A percentile compares a stretch with the other conserved stretches of the same genome.
These are phyloP conservation scores for Pythium phragmiticola DNA, from an alignment of 352 stramenopile species.

Conservation along the genomic window DNA sequence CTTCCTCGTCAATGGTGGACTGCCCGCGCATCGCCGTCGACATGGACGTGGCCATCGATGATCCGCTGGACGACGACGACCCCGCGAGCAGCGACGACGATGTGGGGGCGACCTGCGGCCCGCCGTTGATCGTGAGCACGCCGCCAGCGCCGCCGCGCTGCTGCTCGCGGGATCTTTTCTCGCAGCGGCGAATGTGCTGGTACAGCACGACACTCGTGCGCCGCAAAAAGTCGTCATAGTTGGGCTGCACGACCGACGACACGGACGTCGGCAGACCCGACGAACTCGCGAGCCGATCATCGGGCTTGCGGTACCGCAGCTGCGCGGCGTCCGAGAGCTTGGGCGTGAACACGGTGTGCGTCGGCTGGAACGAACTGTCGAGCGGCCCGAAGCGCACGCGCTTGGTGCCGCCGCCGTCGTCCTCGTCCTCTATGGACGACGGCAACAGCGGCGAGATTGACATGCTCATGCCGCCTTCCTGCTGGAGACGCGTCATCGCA, in stretches of 20 bases:
- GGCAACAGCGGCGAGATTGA: slow-evolving; percentile 76
- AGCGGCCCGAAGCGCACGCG: slow-evolving; percentile 63
- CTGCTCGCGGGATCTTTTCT: slow-evolving; percentile 76
- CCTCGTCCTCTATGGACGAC: slow-evolving; percentile 74
- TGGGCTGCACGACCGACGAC: slow-evolving; percentile 84
- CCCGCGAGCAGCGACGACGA: background rate
- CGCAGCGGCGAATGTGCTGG: slow-evolving; percentile 85
- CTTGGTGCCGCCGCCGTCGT: slow-evolving; percentile 30
- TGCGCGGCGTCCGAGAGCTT: slow-evolving; percentile 60
- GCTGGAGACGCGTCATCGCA: slow-evolving; percentile 40
- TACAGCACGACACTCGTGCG: slow-evolving; percentile 89
- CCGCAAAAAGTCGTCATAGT: slow-evolving; percentile 90
- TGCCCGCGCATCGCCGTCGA: slow-evolving; percentile 1
- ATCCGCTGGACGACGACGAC: background rate
- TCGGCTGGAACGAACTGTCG: slow-evolving; percentile 63
- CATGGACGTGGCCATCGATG: background rate
- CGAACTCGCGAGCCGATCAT: slow-evolving; percentile 65
- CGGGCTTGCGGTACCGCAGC: slow-evolving; percentile 79
- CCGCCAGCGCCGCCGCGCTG: slow-evolving; percentile 31
- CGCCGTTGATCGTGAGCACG: slow-evolving; percentile 9
- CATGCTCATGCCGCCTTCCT: slow-evolving; percentile 51
- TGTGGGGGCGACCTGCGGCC: background rate
- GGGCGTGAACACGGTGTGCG: slow-evolving; percentile 84
- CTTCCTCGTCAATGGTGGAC: slow-evolving; percentile 13
- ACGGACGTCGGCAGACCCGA: slow-evolving; percentile 64